Base-by-base conservation (phyloP, 192 early-diverging fungal species). In the Coemansia sp. region DNA sequence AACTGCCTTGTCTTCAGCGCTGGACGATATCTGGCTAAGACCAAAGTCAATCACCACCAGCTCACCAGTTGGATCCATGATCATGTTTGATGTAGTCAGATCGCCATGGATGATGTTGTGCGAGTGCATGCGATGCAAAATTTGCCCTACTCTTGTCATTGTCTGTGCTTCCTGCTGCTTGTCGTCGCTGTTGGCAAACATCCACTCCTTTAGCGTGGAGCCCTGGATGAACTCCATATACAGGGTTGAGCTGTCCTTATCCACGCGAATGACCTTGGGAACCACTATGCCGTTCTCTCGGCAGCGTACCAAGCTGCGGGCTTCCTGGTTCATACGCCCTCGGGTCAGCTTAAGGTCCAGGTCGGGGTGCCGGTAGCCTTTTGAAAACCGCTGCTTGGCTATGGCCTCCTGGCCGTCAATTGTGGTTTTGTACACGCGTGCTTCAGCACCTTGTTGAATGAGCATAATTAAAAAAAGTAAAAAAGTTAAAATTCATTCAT, bases 1-100 rank as follows among this genome's bases (percentile, higher is more conserved):
- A 1, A 99, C 97, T 4, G 91, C 97, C 70, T 96, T 97, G 75
- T 99, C 97, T 65, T 99, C 97, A 14, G 80, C 69, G 63, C 94
- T 76, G 19, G 70, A 61, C 23, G 93, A 93, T 35, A 88, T 81
- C 68, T 88, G 92, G 61, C 92, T 91, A 50, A 99, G 73, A 0
- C 97, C 97, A 85, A 99, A 99, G 80, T 99, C 97, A 61, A 99
- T 97, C 42, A 95, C 68, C 10, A 86, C 88, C 23, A 67, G 47
- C 26, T 61, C 36, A 12, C 56, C 80, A 20, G 61, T 53, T 13
- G 7, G 77, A 50, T 23, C 88, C 30, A 95, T 38, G 63, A 97
- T 84, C 66, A 97, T 80, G 69, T 99, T 99, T 5, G 93, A 96
- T 0, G 94, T 96, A 1, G 97, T 99, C 59, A 99, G 72, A 69